phyloP scores from a whole-genome alignment of 495 filamentous ascomycete species.

The Penicillium silybi region DNA sequence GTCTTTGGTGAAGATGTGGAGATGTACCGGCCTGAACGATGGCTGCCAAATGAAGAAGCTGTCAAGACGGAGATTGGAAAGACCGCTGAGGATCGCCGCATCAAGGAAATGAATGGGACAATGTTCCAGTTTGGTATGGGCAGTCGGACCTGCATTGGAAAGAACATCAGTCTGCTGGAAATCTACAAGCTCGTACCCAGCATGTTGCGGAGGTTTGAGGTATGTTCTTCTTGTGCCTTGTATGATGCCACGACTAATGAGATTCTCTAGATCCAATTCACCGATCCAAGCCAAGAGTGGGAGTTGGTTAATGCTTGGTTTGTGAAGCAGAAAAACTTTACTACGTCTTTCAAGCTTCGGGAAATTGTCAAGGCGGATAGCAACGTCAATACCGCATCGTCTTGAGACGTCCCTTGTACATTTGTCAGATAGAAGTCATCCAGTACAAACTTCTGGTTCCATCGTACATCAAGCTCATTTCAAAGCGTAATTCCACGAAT shows the following conservation, averaged over 20 bases:
- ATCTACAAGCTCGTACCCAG: slow-evolving; percentile 28
- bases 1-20: slow-evolving; percentile 60
- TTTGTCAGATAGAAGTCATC: background rate
- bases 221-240: background rate
- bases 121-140: slow-evolving; percentile 24
- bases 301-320: slow-evolving; percentile 18
- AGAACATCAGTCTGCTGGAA: slow-evolving; percentile 26
- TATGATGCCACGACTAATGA: background rate
- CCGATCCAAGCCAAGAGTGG: slow-evolving; percentile 22
- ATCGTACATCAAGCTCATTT: background rate
- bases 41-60: slow-evolving; percentile 41
- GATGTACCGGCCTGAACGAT: slow-evolving; percentile 56
- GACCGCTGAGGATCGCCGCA: slow-evolving; percentile 4
- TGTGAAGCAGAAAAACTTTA: slow-evolving; percentile 15
- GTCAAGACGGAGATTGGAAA: slow-evolving; percentile 5
- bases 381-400: background rate
- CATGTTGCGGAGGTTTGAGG: slow-evolving; percentile 15
- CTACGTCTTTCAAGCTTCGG: slow-evolving; percentile 6
- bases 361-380: slow-evolving; percentile 7
- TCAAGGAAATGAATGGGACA: slow-evolving; percentile 15
- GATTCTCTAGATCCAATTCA: slow-evolving; percentile 18
- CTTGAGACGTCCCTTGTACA: background rate
- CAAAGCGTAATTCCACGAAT: background rate
- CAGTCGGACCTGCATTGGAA: slow-evolving; percentile 25
- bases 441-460: background rate